Evolutionary conservation across 208 protist species (phyloP), one percentile per base, ranked within the genome.

Genomic region (Vickermania ingenoplastis): DNA sequence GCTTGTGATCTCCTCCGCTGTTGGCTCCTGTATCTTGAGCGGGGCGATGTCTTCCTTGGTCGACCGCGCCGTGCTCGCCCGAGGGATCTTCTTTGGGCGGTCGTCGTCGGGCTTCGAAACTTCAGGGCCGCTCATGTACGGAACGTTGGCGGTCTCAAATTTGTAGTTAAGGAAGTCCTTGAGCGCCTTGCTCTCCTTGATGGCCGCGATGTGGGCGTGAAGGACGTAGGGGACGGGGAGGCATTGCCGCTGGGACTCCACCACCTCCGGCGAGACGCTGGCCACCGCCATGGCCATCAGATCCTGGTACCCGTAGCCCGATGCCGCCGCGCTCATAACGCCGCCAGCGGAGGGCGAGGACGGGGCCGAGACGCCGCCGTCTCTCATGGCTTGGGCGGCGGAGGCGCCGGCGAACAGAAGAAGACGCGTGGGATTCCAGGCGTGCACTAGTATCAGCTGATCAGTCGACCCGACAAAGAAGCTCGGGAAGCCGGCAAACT

Each of bases 91-190:
- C 50, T 17, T 28, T 13, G n/a, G 21, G 23, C 50, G 5, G n/a
- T 28, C 21, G n/a, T 26, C 24, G 50, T 26, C 50, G 7, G 50
- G 7, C 50, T 54, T 54, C 11, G 21, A 17, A 5, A 21, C 23
- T 13, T 26, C 50, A 28, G 21, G 21, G n/a, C n/a, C 23, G 7
- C 11, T 21, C 11, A 17, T 7, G 11, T n/a, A 17, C 36, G 36
- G 36, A 17, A 45, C 36, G 36, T 45, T 45, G 36, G 73, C 53
- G 24, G 79, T 83, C 62, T 92, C 85, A 29, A 92, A 7, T 54
- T 76, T 81, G 74, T 92, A 92, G 63, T 89, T 81, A 21, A 86
- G 69, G 21, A 65, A 68, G 31, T 88, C 71, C 41, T 73, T 73
- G 7, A 81, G 63, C 22, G 67, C 59, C 58, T 90, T 93, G 64